These are phyloP conservation scores for Alternaria sp. DNA, from an alignment of 2,329 filamentous ascomycete genomes.

Conservation along the genomic window DNA sequence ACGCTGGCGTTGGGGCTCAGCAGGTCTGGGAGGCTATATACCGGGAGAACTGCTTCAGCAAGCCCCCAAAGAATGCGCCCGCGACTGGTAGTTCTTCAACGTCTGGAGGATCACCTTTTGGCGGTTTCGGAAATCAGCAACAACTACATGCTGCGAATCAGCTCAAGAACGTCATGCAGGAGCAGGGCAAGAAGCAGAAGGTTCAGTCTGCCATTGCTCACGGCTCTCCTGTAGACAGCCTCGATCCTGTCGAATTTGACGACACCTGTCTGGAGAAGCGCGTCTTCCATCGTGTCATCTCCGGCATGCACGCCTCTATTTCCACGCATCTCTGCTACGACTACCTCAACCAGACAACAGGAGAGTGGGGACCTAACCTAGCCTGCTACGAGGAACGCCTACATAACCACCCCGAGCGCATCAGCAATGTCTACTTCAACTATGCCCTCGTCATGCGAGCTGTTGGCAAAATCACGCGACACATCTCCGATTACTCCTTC, in stretches of 20 bases:
- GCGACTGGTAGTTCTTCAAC: constrained; percentile 45
- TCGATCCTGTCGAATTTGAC: constrained; percentile 76
- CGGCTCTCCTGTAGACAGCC: constrained; percentile 65
- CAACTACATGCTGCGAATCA: constrained; percentile 66
- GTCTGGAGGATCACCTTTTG: constrained; percentile 51
- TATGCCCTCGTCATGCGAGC: constrained; percentile 94
- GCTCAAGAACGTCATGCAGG: constrained; percentile 67
- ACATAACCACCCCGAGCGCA: constrained; percentile 84
- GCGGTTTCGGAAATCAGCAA: constrained; percentile 54
- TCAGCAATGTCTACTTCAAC: constrained; percentile 99
- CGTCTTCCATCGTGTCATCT: constrained; percentile 96
- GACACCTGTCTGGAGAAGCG: constrained; percentile 97
- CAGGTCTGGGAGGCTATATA: constrained; percentile 98
- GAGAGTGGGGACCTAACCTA: constrained; percentile 90
- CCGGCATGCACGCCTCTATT: constrained; percentile 98
- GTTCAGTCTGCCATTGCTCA: constrained; percentile 64
- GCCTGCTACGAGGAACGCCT: constrained; percentile 89
- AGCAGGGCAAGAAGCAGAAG: constrained; percentile 69
- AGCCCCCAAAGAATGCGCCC: constrained; percentile 48
- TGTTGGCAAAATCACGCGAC: constrained; percentile 86
- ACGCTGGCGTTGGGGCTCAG: constrained; percentile 81
- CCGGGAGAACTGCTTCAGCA: constrained; percentile 92
- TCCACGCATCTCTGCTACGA: constrained; percentile 96
- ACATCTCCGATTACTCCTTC: constrained; percentile 86
- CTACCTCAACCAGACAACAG: constrained; percentile 93